Base-by-base conservation (phyloP, 805 yeast species). In the Candida qinlingensis region DNA sequence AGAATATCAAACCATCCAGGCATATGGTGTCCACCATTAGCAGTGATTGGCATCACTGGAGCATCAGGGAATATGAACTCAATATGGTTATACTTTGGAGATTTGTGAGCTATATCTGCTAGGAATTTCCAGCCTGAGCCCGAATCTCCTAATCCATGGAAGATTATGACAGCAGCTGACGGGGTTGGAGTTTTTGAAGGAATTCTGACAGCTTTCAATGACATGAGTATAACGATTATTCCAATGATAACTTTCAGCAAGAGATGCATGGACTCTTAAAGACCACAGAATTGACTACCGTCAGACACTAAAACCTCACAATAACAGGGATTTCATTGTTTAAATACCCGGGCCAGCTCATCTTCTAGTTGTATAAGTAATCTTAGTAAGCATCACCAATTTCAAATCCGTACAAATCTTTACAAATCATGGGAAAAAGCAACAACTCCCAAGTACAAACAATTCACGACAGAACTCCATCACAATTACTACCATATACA, bases 41-140 rank as follows among this genome's bases (percentile, higher is more conserved):
- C 77, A 1, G 89, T 76, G 44, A 90, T 75, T 6, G 88, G 88
- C 38, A 77, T 73, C 1, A 58, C 59, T 5, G 96, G 96, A 0
- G 99, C 97, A 62, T 84, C 82, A 5, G 99, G 99, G 57, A 92
- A 87, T n/a, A 91, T 75, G 58, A 85, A 89, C 56, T 83, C 83
- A 53, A 76, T 74, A 56, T 74, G 79, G 55, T 68, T 72, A 58
- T 75, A 83, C 26, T 63, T 74, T 28, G 69, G 61, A 42, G 68
- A 64, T 45, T 57, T 57, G 47, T 73, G 74, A 33, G 86, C 74
- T 48, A 80, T 69, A 37, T 81, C 83, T 4, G 92, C 86, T 41
- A 92, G 68, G 71, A 87, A 87, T 40, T 79, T 72, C 96, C 96
- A 91, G 1, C 97, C 97, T 13, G 75, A 72, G 5, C 96, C 97